Base-by-base conservation (phyloP, 108 stramenopile species). In the Cyclotella choctawhatcheeana region DNA sequence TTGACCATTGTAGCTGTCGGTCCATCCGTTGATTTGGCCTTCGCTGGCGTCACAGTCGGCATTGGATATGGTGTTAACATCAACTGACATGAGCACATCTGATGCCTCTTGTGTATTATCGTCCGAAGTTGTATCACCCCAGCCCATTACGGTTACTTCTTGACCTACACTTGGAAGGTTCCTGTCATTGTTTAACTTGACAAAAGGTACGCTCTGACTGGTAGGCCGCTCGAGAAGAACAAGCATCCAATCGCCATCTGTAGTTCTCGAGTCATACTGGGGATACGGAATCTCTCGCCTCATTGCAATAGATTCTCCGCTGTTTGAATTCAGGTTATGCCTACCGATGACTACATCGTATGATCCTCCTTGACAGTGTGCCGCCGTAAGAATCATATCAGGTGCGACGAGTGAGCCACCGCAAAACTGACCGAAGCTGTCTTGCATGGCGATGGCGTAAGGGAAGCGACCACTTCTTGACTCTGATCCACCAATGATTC, bases 121-220 rank as follows among this genome's bases (percentile, higher is more conserved):
- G 25, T 45, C 60, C 3, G 50, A 29, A 20, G 34, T 34, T 14
- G 44, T 63, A 32, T 45, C 66, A 30, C 87, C 88, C 64, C 85
- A 78, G n/a, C 90, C 90, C 58, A 86, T 73, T 1, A 82, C 79
- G 4, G 82, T 85, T 1, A 90, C 73, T 0, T 29, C 53, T 10
- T 60, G 32, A 5, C 79, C 82, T 44, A 32, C 58, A 0, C 26
- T n/a, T 3, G 86, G 85, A 43, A 72, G 21, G 13, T 47, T 30
- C 0, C 60, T 3, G 47, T 82, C 75, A n/a, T 10, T 12, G 58
- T 83, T 87, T 32, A 87, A 43, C 14, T 66, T 54, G 53, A 72
- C 61, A 29, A 67, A 58, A 10, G 22, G 40, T 13, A 71, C 59
- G 14, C 64, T 37, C 5, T 27, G 31, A 7, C 35, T 52, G 24